A percentile compares a stretch with the other conserved stretches of the same genome.
phyloP scores from a whole-genome alignment of 257 asterid species.

The Schizonepeta tenuifolia region DNA sequence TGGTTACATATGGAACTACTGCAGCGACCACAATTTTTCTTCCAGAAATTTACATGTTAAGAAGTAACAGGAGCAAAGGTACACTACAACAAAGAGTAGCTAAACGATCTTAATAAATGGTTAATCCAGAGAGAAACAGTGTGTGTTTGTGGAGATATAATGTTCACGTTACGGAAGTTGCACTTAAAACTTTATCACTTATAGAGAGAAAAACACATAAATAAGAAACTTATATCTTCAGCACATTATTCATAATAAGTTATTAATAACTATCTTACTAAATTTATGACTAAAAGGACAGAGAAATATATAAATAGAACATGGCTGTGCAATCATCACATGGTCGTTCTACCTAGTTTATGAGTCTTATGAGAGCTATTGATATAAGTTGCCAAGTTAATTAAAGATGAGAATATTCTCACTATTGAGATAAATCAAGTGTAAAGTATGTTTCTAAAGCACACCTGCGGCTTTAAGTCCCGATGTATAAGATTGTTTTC shows the following conservation, averaged over 20 bases:
- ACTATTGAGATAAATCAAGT: constrained; percentile 20
- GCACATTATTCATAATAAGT: not conserved
- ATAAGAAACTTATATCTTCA: not conserved
- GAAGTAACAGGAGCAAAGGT: not conserved
- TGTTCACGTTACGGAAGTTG: not conserved
- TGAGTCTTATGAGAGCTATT: not conserved
- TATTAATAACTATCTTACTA: not conserved
- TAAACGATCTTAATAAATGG: not conserved
- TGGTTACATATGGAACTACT: constrained; percentile 2
- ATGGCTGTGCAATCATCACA: not conserved
- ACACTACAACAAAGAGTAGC: not conserved
- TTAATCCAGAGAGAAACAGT: constrained; percentile 14
- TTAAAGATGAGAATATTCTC: constrained; percentile 16
- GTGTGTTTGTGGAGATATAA: not conserved
- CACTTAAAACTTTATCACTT: not conserved
- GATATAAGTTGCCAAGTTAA: constrained; percentile 16
- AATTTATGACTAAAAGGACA: not conserved
- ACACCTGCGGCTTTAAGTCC: constrained; percentile 96
- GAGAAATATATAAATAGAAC: not conserved
- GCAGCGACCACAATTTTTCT: constrained; percentile 8
- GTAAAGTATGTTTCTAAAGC: constrained; percentile 23
- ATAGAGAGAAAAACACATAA: not conserved
- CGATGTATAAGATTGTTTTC: constrained; percentile 90
- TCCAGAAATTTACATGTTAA: not conserved
- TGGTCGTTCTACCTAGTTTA: not conserved